phyloP scores from a whole-genome alignment of 768 basidiomycete species.

The Podaxis pistillaris region DNA sequence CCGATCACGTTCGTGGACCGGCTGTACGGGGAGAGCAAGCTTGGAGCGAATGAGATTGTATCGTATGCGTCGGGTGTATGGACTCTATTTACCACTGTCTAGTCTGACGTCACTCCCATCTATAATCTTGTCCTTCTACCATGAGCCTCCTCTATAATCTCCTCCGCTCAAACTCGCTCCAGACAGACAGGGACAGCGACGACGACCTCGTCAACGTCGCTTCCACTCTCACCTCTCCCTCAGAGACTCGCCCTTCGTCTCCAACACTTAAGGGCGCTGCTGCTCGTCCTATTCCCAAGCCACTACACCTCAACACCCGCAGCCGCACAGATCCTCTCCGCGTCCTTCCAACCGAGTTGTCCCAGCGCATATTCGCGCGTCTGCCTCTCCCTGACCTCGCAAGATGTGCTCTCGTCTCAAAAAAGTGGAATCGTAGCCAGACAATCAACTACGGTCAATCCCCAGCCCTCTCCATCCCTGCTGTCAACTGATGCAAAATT shows the following conservation, averaged over 20 bases:
- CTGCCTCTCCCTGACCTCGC: constrained; percentile 68
- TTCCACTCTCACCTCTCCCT: constrained; percentile 67
- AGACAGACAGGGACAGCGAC: constrained; percentile 50
- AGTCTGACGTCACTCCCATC: constrained; percentile 19
- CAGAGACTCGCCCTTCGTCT: constrained; percentile 61
- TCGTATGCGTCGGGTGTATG: constrained; percentile 86
- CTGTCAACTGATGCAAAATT: constrained; percentile 6
- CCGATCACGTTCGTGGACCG: constrained; percentile 95
- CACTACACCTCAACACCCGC: constrained; percentile 39
- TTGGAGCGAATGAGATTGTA: constrained; percentile 86
- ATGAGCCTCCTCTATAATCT: constrained; percentile 75
- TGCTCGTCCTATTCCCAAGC: constrained; percentile 46
- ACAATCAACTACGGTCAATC: constrained; percentile 83
- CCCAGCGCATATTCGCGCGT: constrained; percentile 70
- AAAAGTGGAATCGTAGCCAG: constrained; percentile 87
- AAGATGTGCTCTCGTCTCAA: constrained; percentile 75
- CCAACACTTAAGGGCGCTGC: constrained; percentile 34
- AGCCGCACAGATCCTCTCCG: constrained; percentile 58
- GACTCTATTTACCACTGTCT: constrained; percentile 73
- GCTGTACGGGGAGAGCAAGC: constrained; percentile 91
- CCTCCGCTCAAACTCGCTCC: constrained; percentile 48
- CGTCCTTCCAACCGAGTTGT: constrained; percentile 76
- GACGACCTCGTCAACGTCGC: constrained; percentile 75
- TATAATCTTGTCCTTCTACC: constrained; percentile 15
- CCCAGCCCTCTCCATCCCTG: background rate